phyloP scores from a whole-genome alignment of 2,329 filamentous ascomycete species.

The Fusarium sp. region DNA sequence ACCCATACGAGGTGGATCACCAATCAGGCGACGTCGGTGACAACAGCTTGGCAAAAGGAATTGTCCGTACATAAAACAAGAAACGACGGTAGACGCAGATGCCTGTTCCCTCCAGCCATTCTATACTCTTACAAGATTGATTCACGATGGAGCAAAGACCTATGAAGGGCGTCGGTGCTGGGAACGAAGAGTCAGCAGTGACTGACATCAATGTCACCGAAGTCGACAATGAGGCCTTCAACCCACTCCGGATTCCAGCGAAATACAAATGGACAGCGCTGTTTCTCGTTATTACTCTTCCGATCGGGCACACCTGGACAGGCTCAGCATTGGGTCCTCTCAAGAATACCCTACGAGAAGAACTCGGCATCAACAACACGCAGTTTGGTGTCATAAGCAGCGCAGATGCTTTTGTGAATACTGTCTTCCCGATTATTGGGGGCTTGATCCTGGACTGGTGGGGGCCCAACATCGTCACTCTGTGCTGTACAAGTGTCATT shows the following conservation, averaged over 20 bases:
- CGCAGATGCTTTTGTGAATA: slow-evolving; percentile 42
- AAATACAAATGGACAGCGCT: neutral
- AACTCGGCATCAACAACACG: slow-evolving; percentile 37
- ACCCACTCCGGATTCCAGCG: neutral
- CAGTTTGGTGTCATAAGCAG: slow-evolving; percentile 42
- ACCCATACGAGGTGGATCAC: neutral
- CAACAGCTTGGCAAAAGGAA: neutral
- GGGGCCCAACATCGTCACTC: slow-evolving; percentile 36
- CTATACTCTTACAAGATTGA: neutral
- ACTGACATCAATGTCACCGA: neutral
- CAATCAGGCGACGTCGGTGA: neutral
- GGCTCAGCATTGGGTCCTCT: neutral
- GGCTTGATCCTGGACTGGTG: slow-evolving; percentile 42
- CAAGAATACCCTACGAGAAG: neutral
- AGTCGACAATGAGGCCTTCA: neutral
- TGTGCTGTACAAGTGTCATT: slow-evolving; percentile 39
- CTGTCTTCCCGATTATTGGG: slow-evolving; percentile 38
- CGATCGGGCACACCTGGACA: neutral
- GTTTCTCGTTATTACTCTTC: neutral
- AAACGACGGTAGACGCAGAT: neutral
- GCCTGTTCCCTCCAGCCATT: neutral
- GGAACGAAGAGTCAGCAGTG: neutral
- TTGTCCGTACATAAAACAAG: neutral
- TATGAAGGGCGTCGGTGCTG: neutral
- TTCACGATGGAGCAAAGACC: neutral